A percentile compares a stretch with the other conserved stretches of the same genome.
Evolutionary conservation across 2,329 filamentous ascomycete genomes (phyloP).

Genomic region (Penicillium expansum): DNA sequence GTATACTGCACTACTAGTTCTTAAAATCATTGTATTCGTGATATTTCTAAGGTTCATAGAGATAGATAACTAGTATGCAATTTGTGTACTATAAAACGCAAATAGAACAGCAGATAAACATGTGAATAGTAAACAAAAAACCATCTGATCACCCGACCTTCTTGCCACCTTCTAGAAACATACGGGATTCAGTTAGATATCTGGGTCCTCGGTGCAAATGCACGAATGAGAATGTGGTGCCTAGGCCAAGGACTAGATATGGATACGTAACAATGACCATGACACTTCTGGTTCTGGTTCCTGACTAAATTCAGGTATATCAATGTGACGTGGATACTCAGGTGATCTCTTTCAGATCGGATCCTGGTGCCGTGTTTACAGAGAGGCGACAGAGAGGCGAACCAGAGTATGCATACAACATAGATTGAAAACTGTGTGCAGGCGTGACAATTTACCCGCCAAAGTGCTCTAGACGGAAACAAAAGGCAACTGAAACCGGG

Average conservation of each 20-base stretch:
- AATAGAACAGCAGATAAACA: no score
- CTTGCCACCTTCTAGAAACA: slow-evolving; percentile 26
- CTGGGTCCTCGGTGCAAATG: slow-evolving; percentile 9
- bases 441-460: not conserved
- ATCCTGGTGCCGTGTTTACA: not conserved
- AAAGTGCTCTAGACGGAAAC: not conserved
- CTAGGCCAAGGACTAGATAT: slow-evolving; percentile 1
- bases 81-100: not conserved
- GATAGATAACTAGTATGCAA: not conserved
- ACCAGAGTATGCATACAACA: not conserved
- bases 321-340: not conserved
- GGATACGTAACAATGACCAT: slow-evolving; percentile 1
- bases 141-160: slow-evolving; percentile 13
- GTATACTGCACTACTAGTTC: not conserved
- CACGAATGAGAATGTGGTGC: slow-evolving; percentile 19
- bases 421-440: not conserved
- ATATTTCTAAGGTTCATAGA: not conserved
- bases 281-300: not conserved
- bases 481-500: slow-evolving; percentile 6
- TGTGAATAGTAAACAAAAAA: no score
- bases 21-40: not conserved
- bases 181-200: slow-evolving; percentile 15
- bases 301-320: not conserved
- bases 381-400: not conserved
- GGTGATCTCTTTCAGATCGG: not conserved